Evolutionary conservation across 2,329 filamentous ascomycete genomes (phyloP), one percentile per base, ranked within the genome.

Genomic region (Exophiala calicioides): DNA sequence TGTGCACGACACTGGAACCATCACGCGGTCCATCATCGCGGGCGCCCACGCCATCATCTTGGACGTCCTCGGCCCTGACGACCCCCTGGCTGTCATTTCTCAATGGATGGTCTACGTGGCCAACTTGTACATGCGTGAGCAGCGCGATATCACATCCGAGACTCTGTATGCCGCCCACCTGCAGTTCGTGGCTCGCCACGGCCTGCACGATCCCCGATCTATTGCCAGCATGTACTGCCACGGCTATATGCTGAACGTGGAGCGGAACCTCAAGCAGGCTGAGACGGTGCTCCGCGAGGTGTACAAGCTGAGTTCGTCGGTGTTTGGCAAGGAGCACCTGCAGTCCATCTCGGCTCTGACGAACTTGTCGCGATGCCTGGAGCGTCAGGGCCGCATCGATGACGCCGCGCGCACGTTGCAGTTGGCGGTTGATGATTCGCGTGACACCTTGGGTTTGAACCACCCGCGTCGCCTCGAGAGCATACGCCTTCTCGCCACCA

Each of bases 141-240:
- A n/a, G 9, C 29, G 39, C 23, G 52, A 52, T n/a, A 53, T 57
- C 37, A 49, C 54, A 9, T 55, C 49, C 26, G n/a, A 35, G 5
- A 52, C 45, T 7, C 26, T 58, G 23, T 12, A 43, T 18, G 15
- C 12, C 4, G 39, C 52, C 7, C 45, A 53, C 36, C 27, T 47
- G 24, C 44, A 51, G 7, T 49, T 52, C 10, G 29, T 52, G 8
- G 21, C 12, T 21, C 42, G 32, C 3, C 42, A 55, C 18, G 53
- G 53, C n/a, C 15, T 9, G 13, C 35, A 47, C 7, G 50, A 53
- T 30, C 44, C 47, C 6, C 51, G 52, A 8, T 44, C 48, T 13
- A 58, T 59, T 27, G 51, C 52, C 19, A 46, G 53, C 9, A 33
- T 53, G 18, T 58, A 59, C 39, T 57, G 55, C 32, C 53, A 54